Percentiles rank a stretch among this genome's conserved stretches.
phyloP scores from a whole-genome alignment of 202 grass and related monocot species.

The Cymbopogon flexuosus region DNA sequence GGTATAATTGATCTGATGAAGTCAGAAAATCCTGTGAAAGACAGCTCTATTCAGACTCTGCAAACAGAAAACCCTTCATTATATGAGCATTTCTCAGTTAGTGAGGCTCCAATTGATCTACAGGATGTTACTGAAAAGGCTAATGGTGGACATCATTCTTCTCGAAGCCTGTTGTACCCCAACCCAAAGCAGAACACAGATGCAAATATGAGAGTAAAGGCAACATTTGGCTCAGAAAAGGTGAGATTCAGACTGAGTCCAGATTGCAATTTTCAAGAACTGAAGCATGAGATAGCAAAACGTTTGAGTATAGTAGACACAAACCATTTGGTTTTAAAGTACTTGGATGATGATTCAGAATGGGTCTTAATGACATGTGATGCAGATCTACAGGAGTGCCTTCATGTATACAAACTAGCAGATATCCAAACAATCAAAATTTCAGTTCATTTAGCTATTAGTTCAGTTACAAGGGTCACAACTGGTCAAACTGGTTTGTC shows the following conservation, averaged over 20 bases:
- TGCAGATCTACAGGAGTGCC: conserved; percentile 83
- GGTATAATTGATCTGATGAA: conserved; percentile 30
- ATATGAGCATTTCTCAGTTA: conserved; percentile 38
- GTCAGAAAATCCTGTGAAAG: conserved; percentile 32
- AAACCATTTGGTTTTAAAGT: conserved; percentile 61
- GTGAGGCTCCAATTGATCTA: conserved; percentile 28
- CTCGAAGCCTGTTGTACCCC: conserved; percentile 26
- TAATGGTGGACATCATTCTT: conserved; percentile 40
- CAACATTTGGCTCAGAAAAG: conserved; percentile 67
- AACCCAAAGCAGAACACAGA: conserved; percentile 40
- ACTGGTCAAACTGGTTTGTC: conserved; percentile 35
- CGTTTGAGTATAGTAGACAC: conserved; percentile 55
- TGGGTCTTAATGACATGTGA: conserved; percentile 92
- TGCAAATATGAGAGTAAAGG: conserved; percentile 71
- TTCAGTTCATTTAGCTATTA: conserved; percentile 49
- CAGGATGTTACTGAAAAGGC: conserved; percentile 34
- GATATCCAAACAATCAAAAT: conserved; percentile 75
- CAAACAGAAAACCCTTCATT: conserved; percentile 42
- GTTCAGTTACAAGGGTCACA: conserved; percentile 27
- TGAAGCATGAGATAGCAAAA: conserved; percentile 73
- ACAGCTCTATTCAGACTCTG: conserved; percentile 30
- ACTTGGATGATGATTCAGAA: conserved; percentile 88
- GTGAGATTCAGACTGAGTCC: conserved; percentile 69
- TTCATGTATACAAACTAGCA: conserved; percentile 75
- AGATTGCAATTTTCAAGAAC: conserved; percentile 53